Base-by-base conservation (phyloP, 2,329 filamentous ascomycete species). In the Penicillium hesseltinei region DNA sequence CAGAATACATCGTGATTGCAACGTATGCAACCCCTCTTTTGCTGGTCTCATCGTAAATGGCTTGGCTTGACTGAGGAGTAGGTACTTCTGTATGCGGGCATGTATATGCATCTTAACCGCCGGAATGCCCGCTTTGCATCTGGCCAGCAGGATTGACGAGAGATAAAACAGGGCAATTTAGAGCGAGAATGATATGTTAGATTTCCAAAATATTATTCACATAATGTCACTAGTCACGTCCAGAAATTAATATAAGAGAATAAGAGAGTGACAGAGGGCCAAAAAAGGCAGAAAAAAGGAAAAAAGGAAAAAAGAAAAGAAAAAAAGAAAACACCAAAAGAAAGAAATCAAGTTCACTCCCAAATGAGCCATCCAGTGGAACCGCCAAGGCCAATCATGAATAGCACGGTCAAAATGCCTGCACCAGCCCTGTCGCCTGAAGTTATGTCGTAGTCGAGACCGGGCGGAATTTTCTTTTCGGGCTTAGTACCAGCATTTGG, bases 341-440 rank as follows among this genome's bases (percentile, higher is more conserved):
- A 44, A 55, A 15, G 1, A 39, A 40, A 51, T 25, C 15, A 31
- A 36, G n/a, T 19, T 61, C 62, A 67, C 51, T 74, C 75, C 54
- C 66, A 69, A 21, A 73, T 51, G 33, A 75, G 66, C 76, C 76
- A 78, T 5, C 67, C 62, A 8, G 75, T 63, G 1, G 73, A 71
- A 5, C 71, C 70, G 35, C 75, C 58, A 38, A 78, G 60, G 10
- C 64, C 55, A 15, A 70, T 56, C 45, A 76, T 56, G 62, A 77
- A 60, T 19, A 78, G 31, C 1, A 69, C 67, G 6, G 78, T 80
- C 48, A 80, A 54, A 15, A 80, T 72, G 2, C 73, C 73, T 0
- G 77, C 78, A 5, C 78, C 78, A 2, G 73, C 77, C 36, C 67
- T 70, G 61, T 80, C 78, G 4, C 66, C 72, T 5, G 66, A 66